A percentile compares a stretch with the other conserved stretches of the same genome.
Conservation (phyloP, 805 yeast genomes). For the Saturnispora mendoncae region DNA sequence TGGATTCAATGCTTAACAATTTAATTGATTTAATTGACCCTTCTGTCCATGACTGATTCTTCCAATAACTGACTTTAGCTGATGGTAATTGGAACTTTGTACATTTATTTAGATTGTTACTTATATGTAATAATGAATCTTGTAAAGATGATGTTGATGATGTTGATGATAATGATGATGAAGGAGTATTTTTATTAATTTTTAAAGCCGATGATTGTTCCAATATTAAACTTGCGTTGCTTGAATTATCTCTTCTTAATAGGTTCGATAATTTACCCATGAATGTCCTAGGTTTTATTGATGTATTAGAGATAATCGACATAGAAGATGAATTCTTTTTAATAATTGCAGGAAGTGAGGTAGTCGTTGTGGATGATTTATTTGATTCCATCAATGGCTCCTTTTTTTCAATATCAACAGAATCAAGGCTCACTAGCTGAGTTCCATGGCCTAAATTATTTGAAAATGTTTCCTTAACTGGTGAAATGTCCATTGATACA, state of each 20-base stretch:
- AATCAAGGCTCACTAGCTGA: not conserved
- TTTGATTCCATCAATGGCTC: no score
- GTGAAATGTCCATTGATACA: constrained; percentile 3
- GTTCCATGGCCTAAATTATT: not conserved
- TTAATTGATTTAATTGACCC: not conserved
- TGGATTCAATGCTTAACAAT: not conserved
- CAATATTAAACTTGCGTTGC: constrained; percentile 6
- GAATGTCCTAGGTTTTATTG: constrained; percentile 22
- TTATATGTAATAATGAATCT: not conserved
- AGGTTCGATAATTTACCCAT: constrained; percentile 18
- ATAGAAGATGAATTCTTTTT: not conserved
- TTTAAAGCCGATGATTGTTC: constrained; percentile 5
- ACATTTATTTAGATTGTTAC: not conserved
- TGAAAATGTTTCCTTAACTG: not conserved
- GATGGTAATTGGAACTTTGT: constrained; percentile 12
- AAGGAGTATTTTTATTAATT: not conserved
- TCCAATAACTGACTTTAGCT: constrained; percentile 24
- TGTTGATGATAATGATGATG: not conserved
- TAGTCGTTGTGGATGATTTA: not conserved
- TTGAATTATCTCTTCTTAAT: constrained; percentile 3
- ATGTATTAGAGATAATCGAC: not conserved
- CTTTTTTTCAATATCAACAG: not conserved
- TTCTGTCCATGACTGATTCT: constrained; percentile 22
- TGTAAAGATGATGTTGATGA: not conserved
- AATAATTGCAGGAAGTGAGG: not conserved